phyloP scores from a whole-genome alignment of 1,139 yeast genomes.

The Debaryomycetaceae sp. region DNA sequence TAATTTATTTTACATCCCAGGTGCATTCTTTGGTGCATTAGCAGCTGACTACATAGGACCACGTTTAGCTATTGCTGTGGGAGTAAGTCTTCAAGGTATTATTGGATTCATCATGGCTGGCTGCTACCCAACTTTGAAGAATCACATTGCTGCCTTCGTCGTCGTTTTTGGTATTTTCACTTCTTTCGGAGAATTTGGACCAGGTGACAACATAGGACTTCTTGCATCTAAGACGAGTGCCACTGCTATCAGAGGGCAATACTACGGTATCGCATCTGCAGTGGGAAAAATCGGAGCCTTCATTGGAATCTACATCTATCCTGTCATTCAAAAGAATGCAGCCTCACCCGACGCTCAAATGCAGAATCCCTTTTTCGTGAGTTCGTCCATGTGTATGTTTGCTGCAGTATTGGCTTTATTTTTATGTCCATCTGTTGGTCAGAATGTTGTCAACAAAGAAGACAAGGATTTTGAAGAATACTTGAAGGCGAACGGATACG shows the following conservation, averaged over 20 bases:
- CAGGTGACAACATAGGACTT: slow-evolving; percentile 89
- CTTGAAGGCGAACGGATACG: slow-evolving; percentile 57
- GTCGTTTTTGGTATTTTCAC: slow-evolving; percentile 85
- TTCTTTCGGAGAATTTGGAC: slow-evolving; percentile 89
- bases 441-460: slow-evolving; percentile 75
- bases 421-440: slow-evolving; percentile 77
- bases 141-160: slow-evolving; percentile 71
- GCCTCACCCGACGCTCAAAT: slow-evolving; percentile 43
- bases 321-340: slow-evolving; percentile 50
- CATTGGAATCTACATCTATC: slow-evolving; percentile 86
- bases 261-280: slow-evolving; percentile 90
- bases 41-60: slow-evolving; percentile 89
- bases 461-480: slow-evolving; percentile 68
- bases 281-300: slow-evolving; percentile 90
- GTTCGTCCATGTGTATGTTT: slow-evolving; percentile 71
- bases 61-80: slow-evolving; percentile 66
- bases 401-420: slow-evolving; percentile 68
- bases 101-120: slow-evolving; percentile 89
- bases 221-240: slow-evolving; percentile 85
- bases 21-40: slow-evolving; percentile 79
- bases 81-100: slow-evolving; percentile 69
- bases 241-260: slow-evolving; percentile 85
- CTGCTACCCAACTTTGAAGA: slow-evolving; percentile 49
- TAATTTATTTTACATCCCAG: slow-evolving; percentile 86
- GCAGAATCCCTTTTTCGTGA: slow-evolving; percentile 78